Conservation (phyloP, 164 flowering plant genomes). For the Platanus orientalis region DNA sequence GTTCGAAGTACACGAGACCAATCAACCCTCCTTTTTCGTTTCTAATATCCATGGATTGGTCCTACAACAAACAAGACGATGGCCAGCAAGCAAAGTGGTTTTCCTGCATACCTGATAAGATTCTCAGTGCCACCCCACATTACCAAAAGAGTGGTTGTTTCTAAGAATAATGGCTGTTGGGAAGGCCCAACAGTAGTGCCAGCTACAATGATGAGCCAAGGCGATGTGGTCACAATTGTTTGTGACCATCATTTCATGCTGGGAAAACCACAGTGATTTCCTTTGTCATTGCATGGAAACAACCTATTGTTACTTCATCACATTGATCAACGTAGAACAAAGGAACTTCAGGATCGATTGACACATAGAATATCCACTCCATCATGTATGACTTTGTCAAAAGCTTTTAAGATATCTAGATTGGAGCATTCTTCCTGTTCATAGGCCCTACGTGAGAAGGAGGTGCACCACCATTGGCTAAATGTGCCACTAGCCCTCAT, state of each 20-base stretch:
- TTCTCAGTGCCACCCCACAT: not conserved
- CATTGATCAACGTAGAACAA: slow-evolving; percentile 13
- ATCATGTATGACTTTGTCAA: slow-evolving; percentile 27
- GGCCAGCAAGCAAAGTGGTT: not conserved
- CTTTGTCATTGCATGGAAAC: slow-evolving; percentile 24
- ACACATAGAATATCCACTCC: slow-evolving; percentile 25
- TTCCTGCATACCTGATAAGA: not conserved
- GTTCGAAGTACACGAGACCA: slow-evolving; percentile 13
- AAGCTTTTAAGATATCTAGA: no score
- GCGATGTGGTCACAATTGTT: slow-evolving; percentile 21
- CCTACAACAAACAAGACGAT: no score
- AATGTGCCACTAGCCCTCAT: slow-evolving; percentile 15
- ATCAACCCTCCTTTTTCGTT: slow-evolving; percentile 10
- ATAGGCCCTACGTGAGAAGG: slow-evolving; percentile 16
- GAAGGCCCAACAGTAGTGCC: slow-evolving; percentile 24
- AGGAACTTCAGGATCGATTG: no score
- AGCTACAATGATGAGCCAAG: slow-evolving; percentile 27
- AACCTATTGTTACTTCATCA: slow-evolving; percentile 18
- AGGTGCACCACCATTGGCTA: slow-evolving; percentile 26
- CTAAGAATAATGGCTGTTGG: slow-evolving; percentile 21
- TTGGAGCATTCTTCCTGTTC: slow-evolving; percentile 11
- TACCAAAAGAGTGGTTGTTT: slow-evolving; percentile 18
- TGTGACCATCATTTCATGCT: slow-evolving; percentile 25
- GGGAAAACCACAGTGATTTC: no score
- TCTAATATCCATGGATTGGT: no score